Base-by-base conservation (phyloP, 2,329 filamentous ascomycete species). In the Phaeosphaeria sp. region DNA sequence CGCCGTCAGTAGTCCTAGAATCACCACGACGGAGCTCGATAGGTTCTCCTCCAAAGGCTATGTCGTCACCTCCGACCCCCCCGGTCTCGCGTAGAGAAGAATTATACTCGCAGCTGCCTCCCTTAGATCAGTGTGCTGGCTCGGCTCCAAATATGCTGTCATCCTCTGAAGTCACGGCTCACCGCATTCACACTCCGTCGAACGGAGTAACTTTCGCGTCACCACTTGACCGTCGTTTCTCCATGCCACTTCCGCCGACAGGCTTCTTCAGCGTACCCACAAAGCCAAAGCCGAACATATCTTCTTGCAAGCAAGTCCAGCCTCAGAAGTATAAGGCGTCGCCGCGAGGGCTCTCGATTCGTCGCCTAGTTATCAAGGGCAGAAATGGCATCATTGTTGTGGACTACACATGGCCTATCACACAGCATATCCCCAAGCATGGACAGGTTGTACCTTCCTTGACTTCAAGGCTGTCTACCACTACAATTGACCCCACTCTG, bases 261-360 rank as follows among this genome's bases (percentile, higher is more conserved):
- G 70, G 50, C 2, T 46, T 66, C 1, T 72, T 68, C 41, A 65
- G 59, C 18, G 66, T 65, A 22, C 58, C 67, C 22, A 56, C 53
- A 6, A 67, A 65, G 36, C 60, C 64, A 11, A 56, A 54, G 46
- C 22, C 36, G 36, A 59, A 48, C 23, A 6, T 44, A 5, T 58
- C 53, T 47, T 39, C 57, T 3, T 20, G 21, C 6, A 63, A 68
- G 23, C 22, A 30, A 18, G 4, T n/a, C 7, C 23, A 15, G 22
- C 21, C 22, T 15, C 15, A 3, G 11, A 47, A n/a, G 10, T 5
- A 11, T 13, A n/a, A 30, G 46, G 30, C 23, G 46, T 17, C 46
- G 46, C 23, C 47, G 18, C 6, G 44, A 42, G 13, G 15, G 30
- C 30, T 64, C 17, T 13, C 51, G 0, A 6, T 73, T 20, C 58